These are phyloP conservation scores for Binderoboletus segoi DNA, from an alignment of 1,284 basidiomycete species.

Conservation along the genomic window DNA sequence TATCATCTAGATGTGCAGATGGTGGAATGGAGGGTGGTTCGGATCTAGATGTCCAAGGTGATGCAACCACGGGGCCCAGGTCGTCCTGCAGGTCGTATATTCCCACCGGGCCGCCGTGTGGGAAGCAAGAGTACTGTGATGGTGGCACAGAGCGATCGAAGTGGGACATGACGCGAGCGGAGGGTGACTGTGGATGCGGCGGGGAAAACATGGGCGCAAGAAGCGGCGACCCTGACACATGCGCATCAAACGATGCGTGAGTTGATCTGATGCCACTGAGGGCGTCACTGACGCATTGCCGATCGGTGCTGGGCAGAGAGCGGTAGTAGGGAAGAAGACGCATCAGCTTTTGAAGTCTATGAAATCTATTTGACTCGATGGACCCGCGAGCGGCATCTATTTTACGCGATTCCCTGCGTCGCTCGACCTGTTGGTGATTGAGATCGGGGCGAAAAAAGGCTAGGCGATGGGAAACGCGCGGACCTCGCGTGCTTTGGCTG, in stretches of 20 bases:
- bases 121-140: constrained; percentile 16
- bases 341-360: constrained; percentile 50
- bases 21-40: constrained; percentile 17
- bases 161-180: constrained; percentile 9
- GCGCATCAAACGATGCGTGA: constrained; percentile 9
- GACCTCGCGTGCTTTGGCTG: constrained; percentile 75
- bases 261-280: constrained; percentile 20
- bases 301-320: constrained; percentile 38
- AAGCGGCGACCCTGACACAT: constrained; percentile 24
- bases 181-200: constrained; percentile 2
- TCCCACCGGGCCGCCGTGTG: constrained; percentile 8
- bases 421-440: constrained; percentile 43
- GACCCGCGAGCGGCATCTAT: constrained; percentile 49
- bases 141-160: background rate
- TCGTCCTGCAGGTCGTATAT: constrained; percentile 19
- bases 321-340: constrained; percentile 42
- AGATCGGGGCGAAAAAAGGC: constrained; percentile 7
- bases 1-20: constrained; percentile 11
- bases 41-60: constrained; percentile 19
- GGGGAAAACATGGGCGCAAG: constrained; percentile 4
- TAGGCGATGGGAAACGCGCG: constrained; percentile 17
- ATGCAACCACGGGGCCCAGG: constrained; percentile 5
- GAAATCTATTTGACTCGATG: constrained; percentile 56
- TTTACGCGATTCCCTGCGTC: constrained; percentile 51
- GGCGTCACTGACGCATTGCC: constrained; percentile 32